Base-by-base conservation (phyloP, 2,329 filamentous ascomycete genomes). In the Phyllosticta capitalensis region DNA sequence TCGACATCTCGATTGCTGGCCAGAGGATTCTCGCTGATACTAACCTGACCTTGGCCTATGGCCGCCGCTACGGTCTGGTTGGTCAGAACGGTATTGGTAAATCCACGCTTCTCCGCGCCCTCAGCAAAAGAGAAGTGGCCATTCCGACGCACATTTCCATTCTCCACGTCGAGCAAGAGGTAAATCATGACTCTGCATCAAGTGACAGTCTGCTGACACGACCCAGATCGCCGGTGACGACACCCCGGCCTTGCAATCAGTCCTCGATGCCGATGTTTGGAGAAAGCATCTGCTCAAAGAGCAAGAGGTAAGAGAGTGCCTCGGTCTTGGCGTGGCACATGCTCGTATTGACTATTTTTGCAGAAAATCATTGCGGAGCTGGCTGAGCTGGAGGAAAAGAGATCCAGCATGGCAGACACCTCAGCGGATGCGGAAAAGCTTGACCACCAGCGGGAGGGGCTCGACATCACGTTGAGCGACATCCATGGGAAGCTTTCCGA, bases 111-210 rank as follows among this genome's bases (percentile, higher is more conserved):
- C 82, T 99, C 63, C 84, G 94, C 66, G 94, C 94, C 17, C 79
- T 99, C 65, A 95, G 92, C 68, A 86, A 90, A 69, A 85, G 94
- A 87, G 94, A 99, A 71, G 83, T 99, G 61, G 83, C 92, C 4
- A 94, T 99, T 75, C 94, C 94, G 10, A 95, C 90, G 1, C 92
- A 99, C 67, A 99, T 99, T 65, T 96, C 94, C 10, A 99, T 99
- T 82, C 83, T 99, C 19, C 94, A 99, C 79, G 94, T 99, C 55
- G 94, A 97, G 73, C 94, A 99, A 81, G 94, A 99, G 80, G 88
- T 90, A 75, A 68, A 76, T 68, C n/a, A n/a, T 5, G 17, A 24
- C 50, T 14, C 24, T 2, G 7, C 56, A 22, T 20, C 5, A 12
- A 20, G 1, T 20, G 33, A 5, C 9, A n/a, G 4, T 12, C 5